Evolutionary conservation across 306 rosid species (phyloP).

Genomic region (Trifolium pratense): DNA sequence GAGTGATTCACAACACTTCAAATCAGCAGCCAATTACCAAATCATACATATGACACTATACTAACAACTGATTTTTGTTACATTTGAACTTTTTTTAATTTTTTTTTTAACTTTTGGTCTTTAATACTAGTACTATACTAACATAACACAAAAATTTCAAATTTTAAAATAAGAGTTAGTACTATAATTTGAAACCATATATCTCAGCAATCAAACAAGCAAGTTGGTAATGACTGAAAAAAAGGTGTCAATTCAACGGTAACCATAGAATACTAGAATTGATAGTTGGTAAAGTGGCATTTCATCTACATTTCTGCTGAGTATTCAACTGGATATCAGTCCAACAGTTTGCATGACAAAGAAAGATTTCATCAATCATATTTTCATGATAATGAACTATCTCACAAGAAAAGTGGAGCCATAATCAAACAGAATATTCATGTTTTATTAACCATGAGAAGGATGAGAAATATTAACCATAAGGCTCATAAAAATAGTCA

Average conservation of each 20-base stretch:
- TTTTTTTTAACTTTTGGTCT: too few species aligned
- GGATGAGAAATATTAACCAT: neutral
- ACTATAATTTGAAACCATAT: too few species aligned
- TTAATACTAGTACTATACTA: too few species aligned
- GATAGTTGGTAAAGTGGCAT: neutral
- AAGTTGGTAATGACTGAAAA: neutral
- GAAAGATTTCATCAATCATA: neutral
- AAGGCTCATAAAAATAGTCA: too few species aligned
- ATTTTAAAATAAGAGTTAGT: too few species aligned
- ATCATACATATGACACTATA: too few species aligned
- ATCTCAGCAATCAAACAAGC: slow-evolving; percentile 20
- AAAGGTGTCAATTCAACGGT: neutral
- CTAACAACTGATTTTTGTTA: too few species aligned
- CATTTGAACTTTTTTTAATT: too few species aligned
- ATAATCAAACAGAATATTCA: slow-evolving; percentile 11
- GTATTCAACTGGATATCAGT: neutral
- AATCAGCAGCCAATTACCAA: too few species aligned
- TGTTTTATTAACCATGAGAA: slow-evolving; percentile 1
- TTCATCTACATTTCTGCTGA: neutral
- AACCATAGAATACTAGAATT: neutral
- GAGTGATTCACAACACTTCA: too few species aligned
- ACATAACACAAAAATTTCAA: too few species aligned
- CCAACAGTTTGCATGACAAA: neutral
- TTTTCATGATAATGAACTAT: too few species aligned
- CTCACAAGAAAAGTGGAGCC: neutral